phyloP scores from a whole-genome alignment of 1,284 basidiomycete genomes.

The Sporisorium sorghi region DNA sequence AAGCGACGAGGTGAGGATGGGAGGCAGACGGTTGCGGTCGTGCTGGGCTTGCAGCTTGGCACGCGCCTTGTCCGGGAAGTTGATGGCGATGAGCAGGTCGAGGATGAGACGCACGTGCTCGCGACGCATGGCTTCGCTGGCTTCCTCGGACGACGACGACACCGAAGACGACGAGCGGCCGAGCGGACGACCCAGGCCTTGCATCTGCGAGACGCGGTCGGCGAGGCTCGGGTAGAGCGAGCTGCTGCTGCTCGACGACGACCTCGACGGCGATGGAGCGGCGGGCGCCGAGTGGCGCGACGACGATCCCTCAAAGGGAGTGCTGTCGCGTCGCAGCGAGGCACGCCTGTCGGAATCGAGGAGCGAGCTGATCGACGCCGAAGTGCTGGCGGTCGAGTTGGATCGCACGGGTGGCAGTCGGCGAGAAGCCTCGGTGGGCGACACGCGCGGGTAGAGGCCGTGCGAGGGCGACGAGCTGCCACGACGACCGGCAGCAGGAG shows the following conservation, averaged over 20 bases:
- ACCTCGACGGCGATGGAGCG: conserved; percentile 14
- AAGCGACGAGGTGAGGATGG: conserved; percentile 30
- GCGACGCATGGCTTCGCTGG: conserved; percentile 28
- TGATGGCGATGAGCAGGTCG: conserved; percentile 58
- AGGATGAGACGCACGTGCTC: conserved; percentile 55
- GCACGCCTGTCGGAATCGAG: conserved; percentile 25
- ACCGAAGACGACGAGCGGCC: background rate
- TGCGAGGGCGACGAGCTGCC: conserved; percentile 42
- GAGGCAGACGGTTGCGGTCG: conserved; percentile 29
- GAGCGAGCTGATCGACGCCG: conserved; percentile 44
- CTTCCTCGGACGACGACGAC: conserved; percentile 8
- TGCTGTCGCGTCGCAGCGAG: conserved; percentile 26
- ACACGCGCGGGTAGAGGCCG: conserved; percentile 50
- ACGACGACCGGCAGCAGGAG: conserved; percentile 13
- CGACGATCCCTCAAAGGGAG: conserved; percentile 2
- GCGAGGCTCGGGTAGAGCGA: conserved; percentile 52
- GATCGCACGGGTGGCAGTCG: conserved; percentile 38
- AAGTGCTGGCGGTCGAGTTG: conserved; percentile 33
- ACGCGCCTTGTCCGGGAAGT: conserved; percentile 48
- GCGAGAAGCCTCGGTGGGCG: conserved; percentile 32
- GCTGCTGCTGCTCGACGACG: conserved; percentile 17
- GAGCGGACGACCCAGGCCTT: conserved; percentile 40
- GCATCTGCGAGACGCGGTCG: conserved; percentile 43
- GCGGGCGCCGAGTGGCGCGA: conserved; percentile 31
- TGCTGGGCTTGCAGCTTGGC: conserved; percentile 20